Evolutionary conservation across 2,329 filamentous ascomycete genomes (phyloP), one percentile per base, ranked within the genome.

Genomic region (Metarhizium rileyi): DNA sequence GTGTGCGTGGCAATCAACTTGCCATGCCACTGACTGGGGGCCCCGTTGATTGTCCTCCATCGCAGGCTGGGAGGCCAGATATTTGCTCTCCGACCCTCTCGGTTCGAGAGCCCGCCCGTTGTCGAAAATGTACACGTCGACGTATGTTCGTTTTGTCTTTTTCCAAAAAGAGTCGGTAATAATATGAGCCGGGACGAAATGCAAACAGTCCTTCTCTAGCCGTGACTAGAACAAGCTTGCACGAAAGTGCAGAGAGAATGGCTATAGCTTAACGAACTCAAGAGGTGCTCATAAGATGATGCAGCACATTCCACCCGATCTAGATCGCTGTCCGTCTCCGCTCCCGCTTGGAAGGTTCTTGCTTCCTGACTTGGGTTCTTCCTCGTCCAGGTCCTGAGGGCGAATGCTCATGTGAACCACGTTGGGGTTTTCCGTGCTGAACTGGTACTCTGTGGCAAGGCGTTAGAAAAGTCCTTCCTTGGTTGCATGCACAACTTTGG

Each of bases 321-420:
- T 65, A 45, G 71, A 66, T 23, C 70, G 63, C 51, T 60, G 65
- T 36, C 71, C 66, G 23, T 71, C 66, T 7, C 67, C 66, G 38
- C 68, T 62, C 8, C 70, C 64, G n/a, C 69, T 64, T 38, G 69
- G 62, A 36, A 68, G 60, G 55, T 61, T 64, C 59, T 70, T 72
- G 65, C 84, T 86, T 51, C 78, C 76, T 30, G 79, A 78, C 62
- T 84, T 85, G 50, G 85, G 82, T 57, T 88, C 85, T 59, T 87
- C 83, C 61, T 93, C 89, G 56, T 94, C 84, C 53, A 91, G 78
- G 62, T 95, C 88, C 62, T 90, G 85, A 3, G 90, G 90, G 58
- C 87, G 86, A 58, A 95, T 83, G 5, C 87, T 91, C 89, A 95
- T 95, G 67, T 95, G 90, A n/a, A 95, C 83, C 26, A 95, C 87